These are phyloP conservation scores for Prunus kanzakura DNA, from an alignment of 306 rosid genomes.

Conservation along the genomic window DNA sequence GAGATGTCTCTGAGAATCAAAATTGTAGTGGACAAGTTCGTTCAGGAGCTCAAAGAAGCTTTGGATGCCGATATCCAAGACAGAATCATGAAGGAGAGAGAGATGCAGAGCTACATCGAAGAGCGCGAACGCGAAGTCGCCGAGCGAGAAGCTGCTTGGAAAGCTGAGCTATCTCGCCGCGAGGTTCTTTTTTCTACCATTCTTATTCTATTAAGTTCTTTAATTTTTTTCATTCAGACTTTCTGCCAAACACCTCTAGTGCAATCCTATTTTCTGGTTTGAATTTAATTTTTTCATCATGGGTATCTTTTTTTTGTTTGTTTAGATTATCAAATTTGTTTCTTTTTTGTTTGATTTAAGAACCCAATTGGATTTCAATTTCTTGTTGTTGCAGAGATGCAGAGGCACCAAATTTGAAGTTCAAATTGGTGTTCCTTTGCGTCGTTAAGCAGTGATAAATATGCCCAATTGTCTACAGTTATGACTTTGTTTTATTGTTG, in stretches of 20 bases:
- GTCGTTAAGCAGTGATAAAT: neutral
- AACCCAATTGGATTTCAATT: neutral
- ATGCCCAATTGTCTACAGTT: neutral
- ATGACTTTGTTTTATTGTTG: neutral
- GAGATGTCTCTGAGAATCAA: constrained; percentile 89
- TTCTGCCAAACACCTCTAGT: neutral
- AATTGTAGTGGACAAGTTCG: constrained; percentile 90
- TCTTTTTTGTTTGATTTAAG: neutral
- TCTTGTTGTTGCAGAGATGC: neutral
- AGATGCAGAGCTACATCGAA: constrained; percentile 97
- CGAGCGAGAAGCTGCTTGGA: constrained; percentile 99
- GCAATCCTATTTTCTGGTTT: neutral
- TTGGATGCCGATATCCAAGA: constrained; percentile 94
- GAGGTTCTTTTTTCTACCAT: constrained; percentile 50
- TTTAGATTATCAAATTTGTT: neutral
- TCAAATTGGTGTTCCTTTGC: neutral
- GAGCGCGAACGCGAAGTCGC: constrained; percentile 99
- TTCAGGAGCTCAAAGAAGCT: constrained; percentile 90
- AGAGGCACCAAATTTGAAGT: neutral
- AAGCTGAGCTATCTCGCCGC: constrained; percentile 98
- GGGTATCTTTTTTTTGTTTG: neutral
- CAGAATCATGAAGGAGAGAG: constrained; percentile 95
- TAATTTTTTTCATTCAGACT: neutral
- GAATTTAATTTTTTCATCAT: neutral
- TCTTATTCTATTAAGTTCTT: neutral